Percentiles rank a stretch among this genome's conserved stretches.
phyloP scores from a whole-genome alignment of 805 yeast genomes.

The Metschnikowia anglica region DNA sequence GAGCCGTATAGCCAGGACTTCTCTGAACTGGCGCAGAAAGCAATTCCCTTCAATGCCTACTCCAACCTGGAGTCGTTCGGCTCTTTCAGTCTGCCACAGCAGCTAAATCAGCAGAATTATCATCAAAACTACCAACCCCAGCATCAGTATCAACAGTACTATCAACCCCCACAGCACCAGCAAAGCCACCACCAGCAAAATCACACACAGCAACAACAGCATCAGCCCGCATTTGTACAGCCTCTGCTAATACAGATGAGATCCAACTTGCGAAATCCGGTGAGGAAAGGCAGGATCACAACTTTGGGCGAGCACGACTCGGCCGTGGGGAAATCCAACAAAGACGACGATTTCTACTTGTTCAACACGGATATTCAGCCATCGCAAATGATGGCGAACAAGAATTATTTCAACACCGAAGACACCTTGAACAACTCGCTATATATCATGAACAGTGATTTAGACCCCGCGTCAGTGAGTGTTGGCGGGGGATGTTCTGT shows the following conservation, averaged over 20 bases:
- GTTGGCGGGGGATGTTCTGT: conserved; percentile 17
- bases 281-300: conserved; percentile 35
- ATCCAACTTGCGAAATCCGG: conserved; percentile 3
- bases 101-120: background rate
- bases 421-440: conserved; percentile 30
- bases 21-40: conserved; percentile 12
- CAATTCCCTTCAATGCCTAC: conserved; percentile 39
- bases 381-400: conserved; percentile 33
- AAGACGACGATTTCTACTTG: conserved; percentile 39
- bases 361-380: conserved; percentile 45
- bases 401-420: conserved; percentile 24
- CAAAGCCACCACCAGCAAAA: conserved; percentile 6
- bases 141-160: conserved; percentile 6
- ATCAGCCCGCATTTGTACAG: conserved; percentile 11
- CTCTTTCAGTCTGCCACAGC: conserved; percentile 2
- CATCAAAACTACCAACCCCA: background rate
- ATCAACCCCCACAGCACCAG: conserved; percentile 5
- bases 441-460: conserved; percentile 22
- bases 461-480: conserved; percentile 9
- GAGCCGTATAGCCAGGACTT: conserved; percentile 14
- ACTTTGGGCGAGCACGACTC: conserved; percentile 28
- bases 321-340: conserved; percentile 17
- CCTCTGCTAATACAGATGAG: conserved; percentile 15
- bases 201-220: conserved; percentile 1
- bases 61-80: conserved; percentile 38